Evolutionary conservation across 2,329 filamentous ascomycete species (phyloP).

Genomic region (Stachybotrys chartarum): DNA sequence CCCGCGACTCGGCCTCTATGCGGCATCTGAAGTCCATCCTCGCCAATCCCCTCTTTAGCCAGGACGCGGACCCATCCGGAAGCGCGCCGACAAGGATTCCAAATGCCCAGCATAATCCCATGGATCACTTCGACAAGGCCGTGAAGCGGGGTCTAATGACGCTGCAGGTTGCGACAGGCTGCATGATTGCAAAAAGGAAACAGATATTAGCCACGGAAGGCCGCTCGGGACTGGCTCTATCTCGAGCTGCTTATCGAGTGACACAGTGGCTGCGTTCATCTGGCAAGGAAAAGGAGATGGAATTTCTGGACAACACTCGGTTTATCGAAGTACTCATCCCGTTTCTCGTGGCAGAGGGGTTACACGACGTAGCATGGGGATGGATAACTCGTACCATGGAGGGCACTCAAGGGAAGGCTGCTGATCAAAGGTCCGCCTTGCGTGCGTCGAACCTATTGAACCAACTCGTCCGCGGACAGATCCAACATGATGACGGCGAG

Average conservation of each 20-base stretch:
- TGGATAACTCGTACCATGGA: constrained; percentile 40
- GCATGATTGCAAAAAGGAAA: constrained; percentile 39
- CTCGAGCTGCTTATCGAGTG: constrained; percentile 40
- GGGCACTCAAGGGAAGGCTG: constrained; percentile 8
- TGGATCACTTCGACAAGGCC: constrained; percentile 49
- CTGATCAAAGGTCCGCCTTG: constrained; percentile 12
- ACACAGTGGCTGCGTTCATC: constrained; percentile 47
- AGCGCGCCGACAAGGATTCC: background rate
- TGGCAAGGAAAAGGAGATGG: constrained; percentile 36
- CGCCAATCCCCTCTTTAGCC: constrained; percentile 38
- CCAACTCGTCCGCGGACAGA: constrained; percentile 35
- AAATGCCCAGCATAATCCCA: constrained; percentile 28
- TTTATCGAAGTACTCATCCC: constrained; percentile 34
- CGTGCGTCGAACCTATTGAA: constrained; percentile 26
- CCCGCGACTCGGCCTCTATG: constrained; percentile 30
- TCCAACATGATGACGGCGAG: constrained; percentile 28
- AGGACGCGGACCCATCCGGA: background rate
- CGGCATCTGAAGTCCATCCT: constrained; percentile 50
- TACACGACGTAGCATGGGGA: constrained; percentile 43
- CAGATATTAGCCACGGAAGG: constrained; percentile 22
- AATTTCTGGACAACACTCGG: constrained; percentile 33
- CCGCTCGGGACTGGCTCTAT: constrained; percentile 25
- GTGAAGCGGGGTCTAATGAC: constrained; percentile 52
- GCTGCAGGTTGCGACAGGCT: constrained; percentile 43
- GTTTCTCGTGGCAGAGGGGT: constrained; percentile 45